These are phyloP conservation scores for Craspedostauros australis DNA, from an alignment of 108 stramenopile genomes.

Conservation along the genomic window DNA sequence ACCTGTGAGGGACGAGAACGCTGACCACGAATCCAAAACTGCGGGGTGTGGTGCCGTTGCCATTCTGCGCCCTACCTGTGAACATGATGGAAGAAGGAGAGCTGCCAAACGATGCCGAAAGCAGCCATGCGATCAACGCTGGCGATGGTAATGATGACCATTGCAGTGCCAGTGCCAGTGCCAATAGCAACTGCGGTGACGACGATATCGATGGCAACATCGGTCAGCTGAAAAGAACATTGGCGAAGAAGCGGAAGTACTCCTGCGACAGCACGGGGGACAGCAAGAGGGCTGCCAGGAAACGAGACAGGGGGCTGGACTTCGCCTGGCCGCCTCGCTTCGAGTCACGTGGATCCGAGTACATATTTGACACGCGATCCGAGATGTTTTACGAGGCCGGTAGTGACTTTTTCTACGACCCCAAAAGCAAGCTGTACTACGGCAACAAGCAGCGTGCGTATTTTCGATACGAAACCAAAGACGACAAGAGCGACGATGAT, in stretches of 20 bases:
- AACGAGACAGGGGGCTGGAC: not conserved
- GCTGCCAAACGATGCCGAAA: no score
- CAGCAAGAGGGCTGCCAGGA: not conserved
- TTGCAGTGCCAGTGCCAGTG: no score
- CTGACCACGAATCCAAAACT: no score
- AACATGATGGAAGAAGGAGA: no score
- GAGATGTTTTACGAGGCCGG: constrained; percentile 79
- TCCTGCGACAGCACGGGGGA: not conserved
- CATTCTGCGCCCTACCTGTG: no score
- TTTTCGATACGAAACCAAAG: constrained; percentile 34
- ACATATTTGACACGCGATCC: constrained; percentile 64
- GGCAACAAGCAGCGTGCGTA: constrained; percentile 51
- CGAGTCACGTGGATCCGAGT: constrained; percentile 55
- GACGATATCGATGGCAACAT: constrained; percentile 1
- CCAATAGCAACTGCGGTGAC: no score
- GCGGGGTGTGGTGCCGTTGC: no score
- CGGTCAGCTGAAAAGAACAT: not conserved
- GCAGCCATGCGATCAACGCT: no score
- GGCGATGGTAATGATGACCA: no score
- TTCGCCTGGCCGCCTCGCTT: constrained; percentile 72
- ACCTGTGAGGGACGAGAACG: no score
- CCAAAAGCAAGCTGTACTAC: constrained; percentile 77
- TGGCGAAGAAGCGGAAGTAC: not conserved
- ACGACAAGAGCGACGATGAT: constrained; percentile 14
- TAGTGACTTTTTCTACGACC: constrained; percentile 79